Evolutionary conservation across 2,329 filamentous ascomycete genomes (phyloP).

Genomic region (Talaromyces piceae): DNA sequence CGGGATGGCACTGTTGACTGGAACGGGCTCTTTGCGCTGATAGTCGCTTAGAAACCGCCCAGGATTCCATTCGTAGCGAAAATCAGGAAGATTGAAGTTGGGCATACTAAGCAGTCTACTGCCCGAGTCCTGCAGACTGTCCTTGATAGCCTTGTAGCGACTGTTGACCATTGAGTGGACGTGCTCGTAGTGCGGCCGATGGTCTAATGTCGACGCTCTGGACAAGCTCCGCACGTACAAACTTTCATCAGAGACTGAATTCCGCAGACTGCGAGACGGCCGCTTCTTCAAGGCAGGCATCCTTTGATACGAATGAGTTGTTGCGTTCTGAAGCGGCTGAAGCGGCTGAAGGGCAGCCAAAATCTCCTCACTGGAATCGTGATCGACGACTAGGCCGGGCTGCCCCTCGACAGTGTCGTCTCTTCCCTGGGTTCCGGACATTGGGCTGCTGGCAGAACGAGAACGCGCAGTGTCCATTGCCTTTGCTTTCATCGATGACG

Average conservation of each 20-base stretch:
- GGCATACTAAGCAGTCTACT: conserved; percentile 53
- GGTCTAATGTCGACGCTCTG: conserved; percentile 71
- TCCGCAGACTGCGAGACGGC: conserved; percentile 39
- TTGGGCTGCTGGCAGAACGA: conserved; percentile 5
- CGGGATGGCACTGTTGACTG: background rate
- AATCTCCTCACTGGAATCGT: conserved; percentile 20
- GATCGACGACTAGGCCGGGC: background rate
- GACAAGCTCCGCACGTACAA: conserved; percentile 66
- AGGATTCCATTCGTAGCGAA: conserved; percentile 30
- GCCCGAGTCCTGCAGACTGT: conserved; percentile 77
- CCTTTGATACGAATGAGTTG: conserved; percentile 25
- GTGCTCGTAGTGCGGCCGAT: conserved; percentile 72
- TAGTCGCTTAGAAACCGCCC: conserved; percentile 25
- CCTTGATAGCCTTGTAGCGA: conserved; percentile 80
- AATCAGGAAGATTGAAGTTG: conserved; percentile 34
- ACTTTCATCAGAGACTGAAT: conserved; percentile 69
- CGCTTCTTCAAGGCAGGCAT: conserved; percentile 20
- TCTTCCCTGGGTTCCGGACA: conserved; percentile 8
- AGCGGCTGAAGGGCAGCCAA: conserved; percentile 27
- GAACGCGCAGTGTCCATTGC: conserved; percentile 12
- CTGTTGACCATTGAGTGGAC: conserved; percentile 81
- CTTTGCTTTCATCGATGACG: conserved; percentile 20
- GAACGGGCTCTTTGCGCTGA: conserved; percentile 13
- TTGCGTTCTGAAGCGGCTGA: conserved; percentile 22
- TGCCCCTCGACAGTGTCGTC: conserved; percentile 9